Percentiles rank a stretch among this genome's conserved stretches.
These are phyloP conservation scores for Aspergillus transmontanensis DNA, from an alignment of 2,329 filamentous ascomycete species.

Conservation along the genomic window DNA sequence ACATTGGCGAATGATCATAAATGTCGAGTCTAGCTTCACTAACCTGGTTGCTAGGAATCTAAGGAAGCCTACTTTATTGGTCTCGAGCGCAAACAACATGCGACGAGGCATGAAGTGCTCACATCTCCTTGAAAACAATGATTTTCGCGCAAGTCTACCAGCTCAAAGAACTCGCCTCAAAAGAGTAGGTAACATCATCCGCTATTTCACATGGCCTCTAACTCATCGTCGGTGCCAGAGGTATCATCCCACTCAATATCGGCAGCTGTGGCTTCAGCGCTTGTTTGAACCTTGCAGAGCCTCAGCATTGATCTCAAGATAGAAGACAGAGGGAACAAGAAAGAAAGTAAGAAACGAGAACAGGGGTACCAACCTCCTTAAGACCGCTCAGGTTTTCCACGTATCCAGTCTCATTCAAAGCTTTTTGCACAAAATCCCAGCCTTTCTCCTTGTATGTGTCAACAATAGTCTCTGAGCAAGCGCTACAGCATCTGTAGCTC, in stretches of 20 bases:
- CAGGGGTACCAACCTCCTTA: conserved; percentile 50
- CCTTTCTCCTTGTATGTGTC: conserved; percentile 55
- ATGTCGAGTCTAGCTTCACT: conserved; percentile 10
- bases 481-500: conserved; percentile 64
- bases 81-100: conserved; percentile 64
- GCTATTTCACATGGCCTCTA: conserved; percentile 25
- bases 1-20: conserved; percentile 1
- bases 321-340: not conserved
- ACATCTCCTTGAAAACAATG: conserved; percentile 12
- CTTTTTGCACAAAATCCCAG: conserved; percentile 63
- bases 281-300: conserved; percentile 44
- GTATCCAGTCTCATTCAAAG: conserved; percentile 63
- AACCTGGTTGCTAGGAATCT: conserved; percentile 62
- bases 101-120: conserved; percentile 51
- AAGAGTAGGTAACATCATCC: not conserved
- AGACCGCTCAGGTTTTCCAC: conserved; percentile 66
- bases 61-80: conserved; percentile 87
- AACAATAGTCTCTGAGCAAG: conserved; percentile 61
- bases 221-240: conserved; percentile 37
- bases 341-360: conserved; percentile 24
- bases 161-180: not conserved
- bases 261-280: conserved; percentile 48
- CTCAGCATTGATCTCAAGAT: conserved; percentile 21
- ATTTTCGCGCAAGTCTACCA: not conserved
- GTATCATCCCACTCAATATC: conserved; percentile 50